These are phyloP conservation scores for Durio zibethinus DNA, from an alignment of 345 rosid genomes.

Conservation along the genomic window DNA sequence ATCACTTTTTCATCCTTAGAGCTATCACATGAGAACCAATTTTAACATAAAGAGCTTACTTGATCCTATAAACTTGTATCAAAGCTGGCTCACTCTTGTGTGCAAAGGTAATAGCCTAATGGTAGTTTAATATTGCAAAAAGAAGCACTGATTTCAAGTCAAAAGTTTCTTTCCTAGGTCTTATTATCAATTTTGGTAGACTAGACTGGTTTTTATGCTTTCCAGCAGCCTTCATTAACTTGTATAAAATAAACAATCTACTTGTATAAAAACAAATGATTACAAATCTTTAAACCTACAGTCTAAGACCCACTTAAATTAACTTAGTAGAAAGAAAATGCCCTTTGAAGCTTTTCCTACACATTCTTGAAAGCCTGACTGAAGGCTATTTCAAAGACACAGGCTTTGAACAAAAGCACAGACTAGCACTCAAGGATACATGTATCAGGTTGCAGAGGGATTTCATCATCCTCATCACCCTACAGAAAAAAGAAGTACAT, in stretches of 20 bases:
- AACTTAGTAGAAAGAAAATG: background rate
- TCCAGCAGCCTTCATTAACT: background rate
- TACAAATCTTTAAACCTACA: background rate
- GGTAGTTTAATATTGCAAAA: background rate
- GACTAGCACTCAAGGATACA: slow-evolving; percentile 59
- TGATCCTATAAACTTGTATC: background rate
- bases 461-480: slow-evolving; percentile 59
- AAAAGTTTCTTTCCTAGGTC: background rate
- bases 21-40: background rate
- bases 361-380: background rate
- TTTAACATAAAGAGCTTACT: background rate
- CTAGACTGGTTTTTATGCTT: background rate
- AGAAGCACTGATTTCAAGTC: background rate
- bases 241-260: background rate
- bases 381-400: slow-evolving; percentile 5
- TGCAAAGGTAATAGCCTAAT: background rate
- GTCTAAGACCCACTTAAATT: background rate
- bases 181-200: background rate
- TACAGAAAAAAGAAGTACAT: slow-evolving; percentile 21
- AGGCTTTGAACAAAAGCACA: slow-evolving; percentile 11
- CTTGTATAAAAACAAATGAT: background rate
- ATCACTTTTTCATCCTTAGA: background rate
- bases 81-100: background rate
- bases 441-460: slow-evolving; percentile 41
- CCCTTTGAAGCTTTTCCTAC: background rate